Percentiles rank a stretch among this genome's conserved stretches.
Evolutionary conservation across 2,329 filamentous ascomycete species (phyloP).

Genomic region (Pseudogymnoascus sp.): DNA sequence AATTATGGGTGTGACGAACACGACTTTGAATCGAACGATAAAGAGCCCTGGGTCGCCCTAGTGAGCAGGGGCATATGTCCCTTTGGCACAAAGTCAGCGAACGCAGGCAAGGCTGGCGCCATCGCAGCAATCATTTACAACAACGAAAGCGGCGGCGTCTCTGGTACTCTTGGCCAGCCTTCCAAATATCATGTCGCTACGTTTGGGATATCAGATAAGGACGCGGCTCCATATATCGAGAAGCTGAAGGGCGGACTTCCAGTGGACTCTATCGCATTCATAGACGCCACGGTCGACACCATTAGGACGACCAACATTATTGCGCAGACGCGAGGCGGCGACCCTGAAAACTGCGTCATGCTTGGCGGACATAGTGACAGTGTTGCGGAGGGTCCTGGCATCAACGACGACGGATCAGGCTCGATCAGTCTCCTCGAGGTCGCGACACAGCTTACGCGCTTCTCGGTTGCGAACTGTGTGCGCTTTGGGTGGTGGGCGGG

Average conservation of each 20-base stretch:
- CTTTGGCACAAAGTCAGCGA: conserved; percentile 62
- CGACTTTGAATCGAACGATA: conserved; percentile 53
- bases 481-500: conserved; percentile 61
- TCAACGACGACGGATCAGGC: conserved; percentile 34
- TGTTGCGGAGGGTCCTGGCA: conserved; percentile 49
- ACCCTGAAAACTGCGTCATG: conserved; percentile 56
- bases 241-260: conserved; percentile 42
- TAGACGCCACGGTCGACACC: conserved; percentile 46
- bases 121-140: conserved; percentile 68
- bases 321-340: conserved; percentile 51
- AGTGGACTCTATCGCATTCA: conserved; percentile 49
- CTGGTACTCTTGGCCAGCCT: conserved; percentile 60
- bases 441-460: conserved; percentile 48
- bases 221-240: conserved; percentile 47
- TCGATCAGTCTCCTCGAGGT: conserved; percentile 49
- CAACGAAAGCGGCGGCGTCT: conserved; percentile 47
- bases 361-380: conserved; percentile 57
- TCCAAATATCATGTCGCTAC: conserved; percentile 54
- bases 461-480: conserved; percentile 54
- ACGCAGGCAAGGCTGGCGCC: conserved; percentile 62
- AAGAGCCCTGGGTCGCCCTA: conserved; percentile 56
- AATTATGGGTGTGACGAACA: conserved; percentile 54
- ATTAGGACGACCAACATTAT: conserved; percentile 52
- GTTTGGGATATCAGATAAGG: conserved; percentile 53
- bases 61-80: conserved; percentile 61